phyloP scores from a whole-genome alignment of 2,329 filamentous ascomycete genomes.

The Talaromyces amestolkiae region DNA sequence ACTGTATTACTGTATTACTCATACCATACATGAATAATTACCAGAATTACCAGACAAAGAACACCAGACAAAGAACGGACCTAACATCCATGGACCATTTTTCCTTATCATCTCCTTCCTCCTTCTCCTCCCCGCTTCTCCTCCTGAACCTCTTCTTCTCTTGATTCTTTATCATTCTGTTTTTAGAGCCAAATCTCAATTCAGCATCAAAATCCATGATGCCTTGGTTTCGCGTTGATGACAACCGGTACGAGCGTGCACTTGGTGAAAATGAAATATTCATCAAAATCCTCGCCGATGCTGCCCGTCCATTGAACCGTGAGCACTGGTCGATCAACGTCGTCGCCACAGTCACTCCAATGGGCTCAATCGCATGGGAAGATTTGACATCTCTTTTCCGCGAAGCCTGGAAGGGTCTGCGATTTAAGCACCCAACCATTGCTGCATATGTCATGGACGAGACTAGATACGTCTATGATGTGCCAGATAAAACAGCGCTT shows the following conservation, averaged over 20 bases:
- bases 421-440: slow-evolving; percentile 24
- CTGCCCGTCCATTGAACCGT: slow-evolving; percentile 26
- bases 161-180: neutral
- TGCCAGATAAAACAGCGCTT: slow-evolving; percentile 13
- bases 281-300: slow-evolving; percentile 32
- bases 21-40: neutral
- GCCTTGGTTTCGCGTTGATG: slow-evolving; percentile 33
- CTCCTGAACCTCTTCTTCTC: neutral
- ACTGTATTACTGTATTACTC: neutral
- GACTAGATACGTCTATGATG: slow-evolving; percentile 19
- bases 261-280: slow-evolving; percentile 28
- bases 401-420: slow-evolving; percentile 21
- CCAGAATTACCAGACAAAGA: neutral
- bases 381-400: slow-evolving; percentile 1
- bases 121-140: neutral
- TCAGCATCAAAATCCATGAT: slow-evolving; percentile 18
- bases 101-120: neutral
- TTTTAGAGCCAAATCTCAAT: neutral
- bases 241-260: slow-evolving; percentile 24
- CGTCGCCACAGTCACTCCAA: slow-evolving; percentile 22
- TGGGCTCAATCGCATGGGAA: neutral
- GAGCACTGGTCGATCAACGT: slow-evolving; percentile 35
- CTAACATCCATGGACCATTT: neutral
- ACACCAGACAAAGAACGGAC: too few species aligned
- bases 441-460: slow-evolving; percentile 17